Base-by-base conservation (phyloP, 108 stramenopile species). In the Pseudonitzschia multistriata region DNA sequence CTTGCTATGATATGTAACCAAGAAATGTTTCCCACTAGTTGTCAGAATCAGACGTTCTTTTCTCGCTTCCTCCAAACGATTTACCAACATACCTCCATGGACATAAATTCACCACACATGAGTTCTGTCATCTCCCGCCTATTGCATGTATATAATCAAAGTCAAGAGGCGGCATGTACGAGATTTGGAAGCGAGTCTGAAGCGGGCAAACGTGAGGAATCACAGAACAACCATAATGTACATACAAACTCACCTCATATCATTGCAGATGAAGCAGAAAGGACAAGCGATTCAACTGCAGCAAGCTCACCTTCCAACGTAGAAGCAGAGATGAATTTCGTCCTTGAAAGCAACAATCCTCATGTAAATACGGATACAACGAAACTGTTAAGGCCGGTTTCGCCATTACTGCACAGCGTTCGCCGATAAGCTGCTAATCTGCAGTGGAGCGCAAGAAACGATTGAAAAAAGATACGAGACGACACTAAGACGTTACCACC, bases 71-170 rank as follows among this genome's bases (percentile, higher is more conserved):
- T 55, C 4, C 13, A 28, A 64, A 25, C 11, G 21, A 34, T 70
- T 17, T 24, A 55, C 37, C 62, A 70, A 31, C 33, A 64, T 11
- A 70, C 68, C 3, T 54, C 52, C 49, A 42, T 69, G 25, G 29
- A 69, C 31, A 57, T 35, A 6, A 57, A 64, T 17, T 67, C 49
- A 7, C 10, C 19, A 15, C 39, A 70, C 13, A 62, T 76, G 24
- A 31, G 22, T 30, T 34, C 61, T 5, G 17, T 70, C 36, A 15
- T 54, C 37, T 42, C 48, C n/a, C 66, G 74, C 7, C 62, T 76
- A 5, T 45, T 47, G 25, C 25, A 64, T 39, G 56, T 76, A 34
- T 70, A 70, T 59, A 63, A 40, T 28, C 74, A 70, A 64, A 69
- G 68, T 64, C 47, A 68, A 35, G 74, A 68, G n/a, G 30, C 60